Base-by-base conservation (phyloP, 2,329 filamentous ascomycete species). In the Pyricularia sp. region DNA sequence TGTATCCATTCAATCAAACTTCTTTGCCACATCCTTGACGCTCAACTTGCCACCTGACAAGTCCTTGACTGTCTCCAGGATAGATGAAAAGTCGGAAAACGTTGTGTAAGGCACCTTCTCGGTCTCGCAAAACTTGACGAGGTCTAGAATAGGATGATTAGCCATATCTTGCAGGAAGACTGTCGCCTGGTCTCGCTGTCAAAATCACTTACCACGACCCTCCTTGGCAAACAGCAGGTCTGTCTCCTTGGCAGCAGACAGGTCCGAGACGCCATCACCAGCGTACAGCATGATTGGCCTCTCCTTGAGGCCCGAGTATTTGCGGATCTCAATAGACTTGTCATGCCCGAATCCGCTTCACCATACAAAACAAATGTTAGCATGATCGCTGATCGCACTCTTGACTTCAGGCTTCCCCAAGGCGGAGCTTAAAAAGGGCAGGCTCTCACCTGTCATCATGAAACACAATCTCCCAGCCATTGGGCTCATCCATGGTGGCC, bases 191-290 rank as follows among this genome's bases (percentile, higher is more conserved):
- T 4, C 23, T 28, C 26, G 4, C 3, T 4, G 26, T 25, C 20
- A 66, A 42, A 23, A 67, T 2, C n/a, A 75, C 84, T 74, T 81
- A 93, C 91, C 92, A 78, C 92, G 89, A 26, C 93, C 94, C 72
- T 91, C 90, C 84, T 97, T 97, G 68, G 94, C 94, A 76, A 98
- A 98, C 50, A 98, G 84, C 68, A 98, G 81, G 78, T 98, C 93
- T 2, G 94, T 97, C 83, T 98, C 94, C 74, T 91, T 89, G 3
- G 95, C 94, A 10, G 94, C 95, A 30, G 92, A 96, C 68, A 98
- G 83, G 77, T 98, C 94, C 2, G 92, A 96, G 4, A 97, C 93
- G 66, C 94, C 94, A 74, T 98, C 94, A 70, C 95, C 95, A 36
- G 95, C 94, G 76, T 99, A 99, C 78, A 98, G 93, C 81, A 98